phyloP scores from a whole-genome alignment of 495 filamentous ascomycete species.

The Pseudomonodictys pantanalensis region DNA sequence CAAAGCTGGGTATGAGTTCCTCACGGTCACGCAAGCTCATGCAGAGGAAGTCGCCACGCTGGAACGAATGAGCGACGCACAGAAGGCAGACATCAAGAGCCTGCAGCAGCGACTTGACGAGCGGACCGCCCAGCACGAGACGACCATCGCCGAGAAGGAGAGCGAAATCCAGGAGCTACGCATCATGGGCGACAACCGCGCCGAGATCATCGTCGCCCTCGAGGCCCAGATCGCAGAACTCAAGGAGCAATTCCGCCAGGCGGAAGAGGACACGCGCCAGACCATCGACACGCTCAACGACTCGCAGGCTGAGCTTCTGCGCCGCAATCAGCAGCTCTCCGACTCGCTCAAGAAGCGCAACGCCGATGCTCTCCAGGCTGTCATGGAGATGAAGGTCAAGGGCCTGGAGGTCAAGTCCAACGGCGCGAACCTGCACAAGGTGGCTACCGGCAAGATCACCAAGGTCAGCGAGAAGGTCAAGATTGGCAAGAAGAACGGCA shows the following conservation, averaged over 20 bases:
- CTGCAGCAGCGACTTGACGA: conserved; percentile 4
- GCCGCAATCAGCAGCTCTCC: conserved; percentile 8
- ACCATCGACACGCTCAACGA: conserved; percentile 18
- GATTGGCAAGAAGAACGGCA: conserved; percentile 25
- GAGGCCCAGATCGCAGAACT: conserved; percentile 15
- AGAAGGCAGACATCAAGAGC: conserved; percentile 7
- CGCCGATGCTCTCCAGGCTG: conserved; percentile 7
- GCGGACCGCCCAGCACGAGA: background rate
- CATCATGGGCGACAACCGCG: conserved; percentile 10
- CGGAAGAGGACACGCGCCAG: conserved; percentile 1
- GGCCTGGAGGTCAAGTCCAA: conserved; percentile 19
- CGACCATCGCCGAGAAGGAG: conserved; percentile 12
- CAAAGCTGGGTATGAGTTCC: conserved; percentile 15
- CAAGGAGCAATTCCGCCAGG: conserved; percentile 11
- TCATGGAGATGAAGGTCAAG: conserved; percentile 27
- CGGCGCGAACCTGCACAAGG: conserved; percentile 12
- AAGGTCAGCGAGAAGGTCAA: conserved; percentile 25
- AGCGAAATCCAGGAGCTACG: conserved; percentile 12
- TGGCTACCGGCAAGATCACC: conserved; percentile 19
- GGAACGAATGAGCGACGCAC: background rate
- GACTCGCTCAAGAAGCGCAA: conserved; percentile 3
- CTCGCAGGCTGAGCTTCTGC: background rate
- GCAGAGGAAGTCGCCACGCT: conserved; percentile 1
- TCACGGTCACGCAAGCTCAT: conserved; percentile 14
- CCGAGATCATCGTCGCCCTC: conserved; percentile 7